Base-by-base conservation (phyloP, 2,329 filamentous ascomycete species). In the Remersonia thermophila region DNA sequence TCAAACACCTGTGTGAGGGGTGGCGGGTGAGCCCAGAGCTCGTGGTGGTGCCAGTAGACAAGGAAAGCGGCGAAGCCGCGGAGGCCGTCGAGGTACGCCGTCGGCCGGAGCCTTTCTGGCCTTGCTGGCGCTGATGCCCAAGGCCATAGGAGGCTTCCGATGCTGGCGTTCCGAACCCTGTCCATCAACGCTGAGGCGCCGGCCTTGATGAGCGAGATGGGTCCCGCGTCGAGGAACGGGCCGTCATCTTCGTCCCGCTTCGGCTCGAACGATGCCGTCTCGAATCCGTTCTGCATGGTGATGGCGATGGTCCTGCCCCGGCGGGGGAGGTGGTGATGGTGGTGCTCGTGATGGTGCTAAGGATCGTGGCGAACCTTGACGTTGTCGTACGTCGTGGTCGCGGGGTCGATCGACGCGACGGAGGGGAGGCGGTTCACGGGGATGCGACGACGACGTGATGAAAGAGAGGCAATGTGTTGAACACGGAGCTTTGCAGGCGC, bases 11-110 rank as follows among this genome's bases (percentile, higher is more conserved):
- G 34, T 28, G 60, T 48, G 4, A 53, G 47, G 1, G 42, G 51
- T 18, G 52, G 55, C 38, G 51, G 58, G 52, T 74, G 76, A 30
- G 63, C 65, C 72, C 72, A 77, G 4, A 73, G 52, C 45, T 69
- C 55, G 51, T 78, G 66, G 52, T 79, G 73, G 36, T 77, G 71
- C 45, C 67, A 62, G 52, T 80, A 81, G 11, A 82, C 77, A 18
- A 80, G 51, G 20, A 82, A 63, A 3, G 77, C 74, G 4, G 77
- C 76, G 42, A 81, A 78, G 3, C 78, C 77, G 49, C 78, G 61
- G 11, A 82, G 58, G 11, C 77, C 77, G 46, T 82, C 77, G 14
- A 77, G 62, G 45, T 72, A 77, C n/a, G 73, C 71, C 4, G 73
- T 77, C 13, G 60, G 57, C 6, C 67, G 58, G 11, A 66, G 54